Conservation (phyloP, 768 basidiomycete species). For the Phaeotremella fagi region DNA sequence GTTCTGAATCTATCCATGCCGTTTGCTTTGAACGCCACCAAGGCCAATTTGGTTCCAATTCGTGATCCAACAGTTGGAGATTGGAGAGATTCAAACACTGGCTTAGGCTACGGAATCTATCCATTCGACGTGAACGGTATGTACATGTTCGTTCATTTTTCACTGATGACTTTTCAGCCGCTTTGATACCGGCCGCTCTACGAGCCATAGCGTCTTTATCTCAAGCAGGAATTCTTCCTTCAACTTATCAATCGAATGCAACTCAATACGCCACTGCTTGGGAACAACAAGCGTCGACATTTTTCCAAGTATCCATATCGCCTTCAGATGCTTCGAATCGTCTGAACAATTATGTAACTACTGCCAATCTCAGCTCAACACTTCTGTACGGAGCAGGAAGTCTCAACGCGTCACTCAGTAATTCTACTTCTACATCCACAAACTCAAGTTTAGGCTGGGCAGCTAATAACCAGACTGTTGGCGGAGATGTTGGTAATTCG, state of each 20-base stretch:
- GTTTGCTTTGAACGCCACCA: constrained; percentile 46
- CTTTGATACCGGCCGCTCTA: constrained; percentile 52
- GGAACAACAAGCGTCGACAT: constrained; percentile 48
- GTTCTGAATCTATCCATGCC: constrained; percentile 50
- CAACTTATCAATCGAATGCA: constrained; percentile 25
- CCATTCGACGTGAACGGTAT: constrained; percentile 53
- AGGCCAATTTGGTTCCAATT: constrained; percentile 49
- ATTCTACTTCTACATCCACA: neutral
- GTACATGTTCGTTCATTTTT: neutral
- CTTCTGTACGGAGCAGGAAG: constrained; percentile 36
- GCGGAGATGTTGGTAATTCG: constrained; percentile 27
- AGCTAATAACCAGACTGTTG: constrained; percentile 13
- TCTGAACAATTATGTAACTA: constrained; percentile 49
- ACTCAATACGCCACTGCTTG: constrained; percentile 41
- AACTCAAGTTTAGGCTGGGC: constrained; percentile 2
- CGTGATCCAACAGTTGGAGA: constrained; percentile 53
- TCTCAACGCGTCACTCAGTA: constrained; percentile 13
- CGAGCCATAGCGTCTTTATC: constrained; percentile 48
- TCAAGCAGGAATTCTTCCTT: constrained; percentile 41
- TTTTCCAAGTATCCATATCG: constrained; percentile 50
- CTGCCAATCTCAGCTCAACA: constrained; percentile 46
- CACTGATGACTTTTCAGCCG: constrained; percentile 20
- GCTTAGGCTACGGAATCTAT: constrained; percentile 52
- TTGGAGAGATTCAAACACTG: constrained; percentile 53
- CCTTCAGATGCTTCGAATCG: constrained; percentile 41